These are phyloP conservation scores for Telfairia occidentalis DNA, from an alignment of 331 rosid species.

Conservation along the genomic window DNA sequence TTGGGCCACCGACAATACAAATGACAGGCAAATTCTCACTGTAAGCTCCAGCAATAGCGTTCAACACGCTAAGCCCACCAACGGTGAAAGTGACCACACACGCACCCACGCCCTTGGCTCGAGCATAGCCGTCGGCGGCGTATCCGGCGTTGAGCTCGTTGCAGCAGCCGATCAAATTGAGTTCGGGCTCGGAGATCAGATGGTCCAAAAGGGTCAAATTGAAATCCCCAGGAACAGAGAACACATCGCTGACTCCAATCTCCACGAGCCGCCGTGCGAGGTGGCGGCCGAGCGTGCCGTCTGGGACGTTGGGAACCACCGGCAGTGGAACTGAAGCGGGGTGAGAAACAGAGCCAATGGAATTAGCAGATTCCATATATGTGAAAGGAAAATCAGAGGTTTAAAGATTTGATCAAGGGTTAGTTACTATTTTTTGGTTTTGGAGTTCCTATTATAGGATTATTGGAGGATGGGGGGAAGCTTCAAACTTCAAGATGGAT, in stretches of 20 bases:
- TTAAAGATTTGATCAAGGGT: not conserved
- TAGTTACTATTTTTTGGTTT: not conserved
- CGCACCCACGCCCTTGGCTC: slow-evolving; percentile 72
- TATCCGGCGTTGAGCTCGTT: slow-evolving; percentile 91
- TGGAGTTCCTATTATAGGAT: not conserved
- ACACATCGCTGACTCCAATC: slow-evolving; percentile 60
- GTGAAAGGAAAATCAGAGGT: not conserved
- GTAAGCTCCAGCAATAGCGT: slow-evolving; percentile 82
- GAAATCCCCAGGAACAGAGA: slow-evolving; percentile 85
- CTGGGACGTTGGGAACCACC: slow-evolving; percentile 14
- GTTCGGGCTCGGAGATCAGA: slow-evolving; percentile 54
- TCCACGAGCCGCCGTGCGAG: slow-evolving; percentile 63
- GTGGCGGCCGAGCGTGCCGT: slow-evolving; percentile 54
- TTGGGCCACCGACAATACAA: slow-evolving; percentile 76
- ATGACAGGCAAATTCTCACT: slow-evolving; percentile 77
- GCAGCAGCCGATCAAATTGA: slow-evolving; percentile 78
- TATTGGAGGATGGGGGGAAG: not conserved
- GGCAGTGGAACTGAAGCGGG: slow-evolving; percentile 17
- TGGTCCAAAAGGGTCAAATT: slow-evolving; percentile 73
- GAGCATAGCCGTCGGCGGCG: slow-evolving; percentile 88
- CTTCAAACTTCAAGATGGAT: not conserved
- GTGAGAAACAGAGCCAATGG: slow-evolving; percentile 16
- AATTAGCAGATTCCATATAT: slow-evolving; percentile 33
- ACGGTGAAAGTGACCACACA: slow-evolving; percentile 85
- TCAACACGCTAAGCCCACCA: slow-evolving; percentile 76